Percentiles rank a stretch among this genome's conserved stretches.
Evolutionary conservation across 192 early-diverging fungal species (phyloP).

Genomic region (Coemansia sp.): DNA sequence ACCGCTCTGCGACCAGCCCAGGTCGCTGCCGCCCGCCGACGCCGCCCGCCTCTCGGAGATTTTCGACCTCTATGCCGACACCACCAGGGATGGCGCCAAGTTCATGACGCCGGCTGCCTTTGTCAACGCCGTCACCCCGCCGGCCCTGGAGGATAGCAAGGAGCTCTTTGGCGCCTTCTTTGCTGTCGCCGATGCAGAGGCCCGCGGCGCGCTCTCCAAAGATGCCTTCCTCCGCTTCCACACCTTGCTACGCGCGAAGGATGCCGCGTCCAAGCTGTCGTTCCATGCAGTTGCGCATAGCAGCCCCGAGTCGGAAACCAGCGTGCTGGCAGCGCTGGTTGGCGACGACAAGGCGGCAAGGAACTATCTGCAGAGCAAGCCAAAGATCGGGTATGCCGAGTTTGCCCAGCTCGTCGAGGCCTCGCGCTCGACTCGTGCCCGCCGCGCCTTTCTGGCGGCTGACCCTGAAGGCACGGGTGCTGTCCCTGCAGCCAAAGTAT

Average conservation of each 20-base stretch:
- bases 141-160: constrained; percentile 14
- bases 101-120: constrained; percentile 48
- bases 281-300: constrained; percentile 32
- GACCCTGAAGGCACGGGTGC: constrained; percentile 21
- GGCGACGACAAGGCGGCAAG: constrained; percentile 6
- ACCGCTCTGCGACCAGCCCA: background rate
- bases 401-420: constrained; percentile 39
- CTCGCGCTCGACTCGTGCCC: constrained; percentile 30
- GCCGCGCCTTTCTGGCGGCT: constrained; percentile 25
- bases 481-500: constrained; percentile 38
- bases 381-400: constrained; percentile 24
- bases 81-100: constrained; percentile 21
- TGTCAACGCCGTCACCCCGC: constrained; percentile 28
- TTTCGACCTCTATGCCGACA: constrained; percentile 40
- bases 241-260: constrained; percentile 38
- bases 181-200: constrained; percentile 43
- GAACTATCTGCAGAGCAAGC: constrained; percentile 19
- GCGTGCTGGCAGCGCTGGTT: constrained; percentile 10
- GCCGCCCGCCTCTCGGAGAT: constrained; percentile 30
- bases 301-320: constrained; percentile 4
- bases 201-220: constrained; percentile 32
- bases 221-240: constrained; percentile 54
- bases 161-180: constrained; percentile 31
- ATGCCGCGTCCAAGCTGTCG: constrained; percentile 51
- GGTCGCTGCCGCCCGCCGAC: constrained; percentile 24